Evolutionary conservation across 1,139 yeast species (phyloP).

Genomic region (Waltiozyma sp.): DNA sequence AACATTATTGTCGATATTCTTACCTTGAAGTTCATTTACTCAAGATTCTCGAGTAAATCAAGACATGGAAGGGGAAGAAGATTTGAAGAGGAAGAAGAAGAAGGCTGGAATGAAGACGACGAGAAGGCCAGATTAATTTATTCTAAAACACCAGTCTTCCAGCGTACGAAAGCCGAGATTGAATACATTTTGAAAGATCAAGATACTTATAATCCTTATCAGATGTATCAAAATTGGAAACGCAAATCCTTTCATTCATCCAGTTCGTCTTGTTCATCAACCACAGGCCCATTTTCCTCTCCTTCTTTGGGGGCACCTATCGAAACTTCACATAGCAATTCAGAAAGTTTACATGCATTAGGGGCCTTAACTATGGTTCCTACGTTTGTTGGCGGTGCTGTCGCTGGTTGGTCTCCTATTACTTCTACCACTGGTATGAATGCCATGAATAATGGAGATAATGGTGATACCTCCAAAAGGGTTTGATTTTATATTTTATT

Average conservation of each 20-base stretch:
- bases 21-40: conserved; percentile 36
- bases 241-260: conserved; percentile 4
- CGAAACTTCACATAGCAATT: background rate
- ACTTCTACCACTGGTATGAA: background rate
- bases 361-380: conserved; percentile 44
- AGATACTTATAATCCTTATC: conserved; percentile 14
- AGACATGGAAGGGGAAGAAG: background rate
- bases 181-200: conserved; percentile 11
- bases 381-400: conserved; percentile 41
- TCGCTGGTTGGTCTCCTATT: conserved; percentile 33
- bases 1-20: conserved; percentile 33
- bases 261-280: background rate
- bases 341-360: conserved; percentile 17
- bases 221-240: conserved; percentile 19
- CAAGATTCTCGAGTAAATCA: conserved; percentile 14
- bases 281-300: background rate
- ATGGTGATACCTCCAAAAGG: no score
- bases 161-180: conserved; percentile 19
- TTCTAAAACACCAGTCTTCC: conserved; percentile 16
- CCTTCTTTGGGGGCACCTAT: background rate
- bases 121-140: conserved; percentile 13
- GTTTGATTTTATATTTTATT: no score
- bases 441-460: no score
- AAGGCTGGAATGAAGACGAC: conserved; percentile 13
- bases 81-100: conserved; percentile 1